Base-by-base conservation (phyloP, 2,329 filamentous ascomycete species). In the Fusarium fracticaudum region DNA sequence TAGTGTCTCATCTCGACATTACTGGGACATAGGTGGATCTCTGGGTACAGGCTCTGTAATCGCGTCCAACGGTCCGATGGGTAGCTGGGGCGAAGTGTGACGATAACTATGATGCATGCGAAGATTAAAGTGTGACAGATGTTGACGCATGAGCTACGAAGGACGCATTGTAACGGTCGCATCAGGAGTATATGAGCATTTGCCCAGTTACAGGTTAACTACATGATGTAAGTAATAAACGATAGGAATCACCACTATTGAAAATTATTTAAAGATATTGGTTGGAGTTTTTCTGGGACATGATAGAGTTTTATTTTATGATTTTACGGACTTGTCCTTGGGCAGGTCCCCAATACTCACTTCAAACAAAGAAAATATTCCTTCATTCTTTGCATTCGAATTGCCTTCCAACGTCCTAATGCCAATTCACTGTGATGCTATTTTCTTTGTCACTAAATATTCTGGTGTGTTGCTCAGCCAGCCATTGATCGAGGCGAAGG, bases 21-120 rank as follows among this genome's bases (percentile, higher is more conserved):
- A 97, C 82, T 98, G 95, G 95, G 95, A 98, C 81, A 90, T 98
- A 74, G 94, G 94, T 33, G 93, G 91, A 11, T 95, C 91, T 76
- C 88, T 94, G 31, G 93, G 93, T 5, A 95, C 93, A 63, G 92
- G 92, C 8, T 93, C 91, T 73, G 86, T 91, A 71, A 90, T 93
- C 80, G 90, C 89, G 5, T 88, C 89, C 54, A 89, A 88, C 44
- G 92, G 91, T 3, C 89, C 89, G 14, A 90, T 93, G 86, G 93
- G 93, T 22, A 91, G 89, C 75, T 96, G 94, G 94, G 93, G 93
- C 15, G 94, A 96, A 83, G 89, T 93, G 33, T 92, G 76, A 82
- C 57, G 60, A 69, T 53, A 24, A 55, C 18, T 37, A 59, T 43
- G 50, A 57, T 62, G 53, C 44, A 65, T 54, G 65, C 60, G 40